These are phyloP conservation scores for Nannizziopsis arthrosporioides DNA, from an alignment of 2,329 filamentous ascomycete species.

Conservation along the genomic window DNA sequence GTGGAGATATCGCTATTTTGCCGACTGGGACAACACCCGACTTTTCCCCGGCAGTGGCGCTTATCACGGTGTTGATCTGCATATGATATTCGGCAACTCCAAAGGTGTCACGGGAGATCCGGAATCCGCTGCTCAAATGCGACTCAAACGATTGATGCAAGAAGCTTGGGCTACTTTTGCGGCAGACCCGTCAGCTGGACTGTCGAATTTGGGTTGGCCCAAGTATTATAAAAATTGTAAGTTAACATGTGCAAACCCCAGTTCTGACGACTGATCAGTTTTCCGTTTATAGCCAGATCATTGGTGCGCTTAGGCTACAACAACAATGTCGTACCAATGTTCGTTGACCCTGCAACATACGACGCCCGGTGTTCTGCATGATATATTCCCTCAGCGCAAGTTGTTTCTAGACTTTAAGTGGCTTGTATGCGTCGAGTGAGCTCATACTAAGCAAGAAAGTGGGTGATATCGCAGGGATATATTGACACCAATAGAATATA, in stretches of 20 bases:
- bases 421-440: too few relatives aligned
- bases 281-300: neutral
- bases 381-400: too few relatives aligned
- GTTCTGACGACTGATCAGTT: neutral
- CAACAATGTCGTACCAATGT: constrained; percentile 3
- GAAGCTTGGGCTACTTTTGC: constrained; percentile 34
- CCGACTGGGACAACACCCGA: constrained; percentile 40
- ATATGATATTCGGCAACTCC: constrained; percentile 39
- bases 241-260: too few relatives aligned
- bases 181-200: constrained; percentile 26
- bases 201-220: constrained; percentile 16
- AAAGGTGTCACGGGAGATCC: constrained; percentile 31
- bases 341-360: constrained; percentile 3
- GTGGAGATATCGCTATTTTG: constrained; percentile 41
- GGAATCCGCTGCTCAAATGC: constrained; percentile 22
- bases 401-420: too few relatives aligned
- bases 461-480: too few relatives aligned
- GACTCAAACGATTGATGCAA: constrained; percentile 31
- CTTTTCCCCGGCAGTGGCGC: constrained; percentile 38
- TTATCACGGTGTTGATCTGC: constrained; percentile 41
- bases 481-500: too few relatives aligned
- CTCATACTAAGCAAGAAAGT: too few relatives aligned
- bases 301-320: constrained; percentile 5
- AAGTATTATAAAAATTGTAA: constrained; percentile 10
- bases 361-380: constrained; percentile 2